Percentiles rank a stretch among this genome's conserved stretches.
These are phyloP conservation scores for Aspergillus flavus DNA, from an alignment of 2,329 filamentous ascomycete genomes.

Conservation along the genomic window DNA sequence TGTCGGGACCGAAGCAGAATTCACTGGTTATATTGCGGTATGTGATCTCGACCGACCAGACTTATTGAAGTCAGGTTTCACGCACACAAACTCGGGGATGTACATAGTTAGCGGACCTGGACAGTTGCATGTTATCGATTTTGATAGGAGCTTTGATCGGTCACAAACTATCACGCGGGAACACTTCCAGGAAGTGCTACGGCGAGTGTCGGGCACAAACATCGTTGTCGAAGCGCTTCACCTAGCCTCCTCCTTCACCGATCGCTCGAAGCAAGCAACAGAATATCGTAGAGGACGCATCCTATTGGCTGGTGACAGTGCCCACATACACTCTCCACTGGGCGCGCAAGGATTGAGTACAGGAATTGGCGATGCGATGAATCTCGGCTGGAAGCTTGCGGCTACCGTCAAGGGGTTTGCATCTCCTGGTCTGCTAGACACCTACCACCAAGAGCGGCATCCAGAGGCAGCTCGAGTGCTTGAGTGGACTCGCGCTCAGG, in stretches of 20 bases:
- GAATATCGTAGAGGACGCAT: conserved; percentile 32
- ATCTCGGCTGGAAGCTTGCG: conserved; percentile 58
- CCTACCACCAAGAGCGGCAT: background rate
- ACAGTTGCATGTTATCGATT: background rate
- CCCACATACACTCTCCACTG: conserved; percentile 56
- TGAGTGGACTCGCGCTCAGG: background rate
- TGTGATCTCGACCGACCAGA: background rate
- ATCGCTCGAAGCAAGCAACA: background rate
- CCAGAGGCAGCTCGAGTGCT: background rate
- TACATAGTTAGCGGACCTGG: background rate
- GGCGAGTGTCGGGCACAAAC: background rate
- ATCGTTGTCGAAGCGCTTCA: background rate
- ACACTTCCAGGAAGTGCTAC: background rate
- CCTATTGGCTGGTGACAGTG: conserved; percentile 47
- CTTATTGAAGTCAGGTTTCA: background rate
- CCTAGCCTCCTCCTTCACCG: background rate
- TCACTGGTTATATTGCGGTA: background rate
- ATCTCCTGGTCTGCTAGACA: background rate
- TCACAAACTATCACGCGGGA: background rate
- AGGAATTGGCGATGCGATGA: conserved; percentile 54
- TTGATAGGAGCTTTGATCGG: background rate
- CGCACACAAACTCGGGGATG: background rate
- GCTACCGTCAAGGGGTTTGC: conserved; percentile 36
- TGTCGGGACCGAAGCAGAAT: background rate
- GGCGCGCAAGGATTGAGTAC: conserved; percentile 60